Percentiles rank a stretch among this genome's conserved stretches.
These are phyloP conservation scores for Zizania palustris DNA, from an alignment of 202 grass and related monocot genomes.

Conservation along the genomic window DNA sequence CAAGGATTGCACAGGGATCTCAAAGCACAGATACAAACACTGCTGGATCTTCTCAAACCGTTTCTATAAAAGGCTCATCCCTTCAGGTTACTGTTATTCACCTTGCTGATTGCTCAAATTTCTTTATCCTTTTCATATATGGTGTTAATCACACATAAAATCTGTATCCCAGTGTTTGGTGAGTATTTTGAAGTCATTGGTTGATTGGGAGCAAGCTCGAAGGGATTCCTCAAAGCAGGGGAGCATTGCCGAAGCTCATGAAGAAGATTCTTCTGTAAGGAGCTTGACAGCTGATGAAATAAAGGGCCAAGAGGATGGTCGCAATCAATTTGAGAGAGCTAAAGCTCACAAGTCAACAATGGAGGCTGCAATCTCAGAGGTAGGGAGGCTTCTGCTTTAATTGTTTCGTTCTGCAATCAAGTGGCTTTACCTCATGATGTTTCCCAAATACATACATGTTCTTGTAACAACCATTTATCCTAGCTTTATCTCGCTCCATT, in stretches of 20 bases:
- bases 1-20: constrained; percentile 87
- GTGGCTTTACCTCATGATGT: constrained; percentile 28
- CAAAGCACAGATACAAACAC: constrained; percentile 74
- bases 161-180: constrained; percentile 74
- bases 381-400: constrained; percentile 45
- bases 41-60: constrained; percentile 63
- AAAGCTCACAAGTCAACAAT: constrained; percentile 99
- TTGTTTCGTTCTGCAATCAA: constrained; percentile 24
- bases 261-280: constrained; percentile 61
- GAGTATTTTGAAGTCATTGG: constrained; percentile 96
- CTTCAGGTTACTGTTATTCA: constrained; percentile 79
- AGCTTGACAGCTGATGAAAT: constrained; percentile 62
- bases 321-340: constrained; percentile 97
- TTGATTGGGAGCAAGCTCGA: constrained; percentile 91
- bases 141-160: constrained; percentile 35
- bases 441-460: constrained; percentile 18
- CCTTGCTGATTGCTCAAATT: constrained; percentile 13
- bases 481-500: constrained; percentile 28
- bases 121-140: constrained; percentile 31
- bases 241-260: constrained; percentile 52
- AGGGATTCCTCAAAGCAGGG: constrained; percentile 66
- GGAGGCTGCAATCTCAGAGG: constrained; percentile 91
- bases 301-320: constrained; percentile 71
- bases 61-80: constrained; percentile 88
- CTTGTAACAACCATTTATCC: constrained; percentile 12